A percentile compares a stretch with the other conserved stretches of the same genome.
Evolutionary conservation across 805 yeast genomes (phyloP).

Genomic region (Millerozyma acaciae): DNA sequence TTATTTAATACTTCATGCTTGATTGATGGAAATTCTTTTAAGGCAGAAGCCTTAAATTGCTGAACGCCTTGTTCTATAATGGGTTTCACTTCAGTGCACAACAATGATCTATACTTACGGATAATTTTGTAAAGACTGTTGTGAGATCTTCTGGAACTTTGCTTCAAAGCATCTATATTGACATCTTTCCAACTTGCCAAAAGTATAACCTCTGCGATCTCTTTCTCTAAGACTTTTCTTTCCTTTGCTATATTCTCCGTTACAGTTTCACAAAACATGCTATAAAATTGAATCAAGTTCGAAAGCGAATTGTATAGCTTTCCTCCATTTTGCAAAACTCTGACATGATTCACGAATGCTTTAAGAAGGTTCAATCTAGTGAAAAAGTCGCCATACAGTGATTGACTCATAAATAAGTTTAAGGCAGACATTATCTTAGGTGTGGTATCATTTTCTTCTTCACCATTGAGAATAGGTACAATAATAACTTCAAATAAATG

Average conservation of each 20-base stretch:
- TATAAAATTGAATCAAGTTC: slow-evolving; percentile 61
- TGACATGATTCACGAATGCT: slow-evolving; percentile 61
- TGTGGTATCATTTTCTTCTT: slow-evolving; percentile 7
- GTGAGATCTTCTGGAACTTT: slow-evolving; percentile 89
- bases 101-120: slow-evolving; percentile 68
- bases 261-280: slow-evolving; percentile 58
- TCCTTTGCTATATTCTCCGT: slow-evolving; percentile 39
- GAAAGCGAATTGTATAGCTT: slow-evolving; percentile 38
- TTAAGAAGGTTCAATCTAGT: slow-evolving; percentile 56
- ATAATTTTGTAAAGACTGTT: slow-evolving; percentile 76
- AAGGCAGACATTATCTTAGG: slow-evolving; percentile 49
- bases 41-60: slow-evolving; percentile 7
- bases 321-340: slow-evolving; percentile 20
- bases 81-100: slow-evolving; percentile 48
- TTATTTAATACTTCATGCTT: too few species aligned
- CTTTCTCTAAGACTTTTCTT: slow-evolving; percentile 64
- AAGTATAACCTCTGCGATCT: slow-evolving; percentile 76
- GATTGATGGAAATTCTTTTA: slow-evolving; percentile 9
- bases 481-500: slow-evolving; percentile 80
- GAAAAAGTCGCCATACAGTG: slow-evolving; percentile 71
- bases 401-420: slow-evolving; percentile 69
- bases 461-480: slow-evolving; percentile 43
- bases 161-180: slow-evolving; percentile 87
- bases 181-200: slow-evolving; percentile 98
- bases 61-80: slow-evolving; percentile 59